Evolutionary conservation across 2,329 filamentous ascomycete species (phyloP), one percentile per base, ranked within the genome.

Genomic region (Alternaria sp.): DNA sequence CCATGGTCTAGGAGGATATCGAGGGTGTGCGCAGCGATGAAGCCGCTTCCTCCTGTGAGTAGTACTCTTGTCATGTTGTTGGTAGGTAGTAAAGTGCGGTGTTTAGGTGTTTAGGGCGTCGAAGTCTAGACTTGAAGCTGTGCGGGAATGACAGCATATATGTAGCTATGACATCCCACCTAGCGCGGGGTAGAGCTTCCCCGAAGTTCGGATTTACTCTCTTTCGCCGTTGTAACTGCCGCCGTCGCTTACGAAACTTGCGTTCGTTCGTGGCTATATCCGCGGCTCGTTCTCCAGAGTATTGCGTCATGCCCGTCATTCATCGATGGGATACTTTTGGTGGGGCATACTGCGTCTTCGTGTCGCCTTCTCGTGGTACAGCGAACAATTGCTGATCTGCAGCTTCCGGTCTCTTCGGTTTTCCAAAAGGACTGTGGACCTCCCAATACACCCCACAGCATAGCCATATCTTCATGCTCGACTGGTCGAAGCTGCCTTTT

Each of bases 1-100:
- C 83, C 85, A 66, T 81, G 83, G 61, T 87, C 79, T 46, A 90
- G 81, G 30, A 90, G 82, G 19, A 84, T 79, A 66, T 90, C 87
- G 25, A 90, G 81, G n/a, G 87, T 85, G 71, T 90, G 88, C 43
- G 88, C 87, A 63, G 88, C 88, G 67, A 90, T 90, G 78, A 90
- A 90, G 80, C 88, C 88, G 67, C 83, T 86, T 61, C 87, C 88
- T 68, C 88, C 86, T 19, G 79, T 81, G 44, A 81, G 76, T 5
- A 81, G 68, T 57, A 81, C 79, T 53, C 79, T 75, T 40, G 79
- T 80, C 79, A 81, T 80, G 30, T 32, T 73, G 17, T 21, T 30
- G 36, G 21, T 32, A 15, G 49, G 10, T 40, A 49, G 25, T 6
- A 21, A 7, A 23, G 23, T 3, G 17, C 40, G 21, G 25, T 8